Conservation (phyloP, 345 rosid species). For the Limnanthes douglasii region DNA sequence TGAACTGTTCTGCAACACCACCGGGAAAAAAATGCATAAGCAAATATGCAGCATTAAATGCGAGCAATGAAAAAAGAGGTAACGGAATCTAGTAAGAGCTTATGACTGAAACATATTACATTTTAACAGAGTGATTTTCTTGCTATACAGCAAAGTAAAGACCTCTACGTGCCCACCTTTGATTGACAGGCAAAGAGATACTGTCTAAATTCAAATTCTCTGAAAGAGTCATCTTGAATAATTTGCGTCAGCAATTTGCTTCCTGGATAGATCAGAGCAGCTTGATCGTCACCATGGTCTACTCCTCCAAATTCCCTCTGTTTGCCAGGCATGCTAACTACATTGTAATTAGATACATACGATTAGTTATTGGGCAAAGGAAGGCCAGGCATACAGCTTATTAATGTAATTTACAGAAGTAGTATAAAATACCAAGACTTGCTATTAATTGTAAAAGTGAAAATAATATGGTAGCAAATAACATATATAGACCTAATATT, state of each 20-base stretch:
- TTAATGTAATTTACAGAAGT: too few species aligned
- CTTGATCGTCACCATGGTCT: slow-evolving; percentile 83
- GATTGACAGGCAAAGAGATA: slow-evolving; percentile 91
- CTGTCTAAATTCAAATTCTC: slow-evolving; percentile 91
- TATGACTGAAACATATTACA: slow-evolving; percentile 1
- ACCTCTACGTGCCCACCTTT: slow-evolving; percentile 43
- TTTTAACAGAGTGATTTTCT: slow-evolving; percentile 9
- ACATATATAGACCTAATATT: background rate
- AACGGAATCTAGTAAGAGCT: too few species aligned
- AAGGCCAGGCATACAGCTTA: background rate
- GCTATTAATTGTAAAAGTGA: too few species aligned
- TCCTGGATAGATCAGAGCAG: slow-evolving; percentile 65
- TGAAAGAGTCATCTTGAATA: slow-evolving; percentile 85
- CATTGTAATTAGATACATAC: slow-evolving; percentile 11
- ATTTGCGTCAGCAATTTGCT: slow-evolving; percentile 58
- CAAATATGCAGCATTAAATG: too few species aligned
- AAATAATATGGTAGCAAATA: too few species aligned
- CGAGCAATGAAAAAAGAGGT: too few species aligned
- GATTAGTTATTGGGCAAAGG: slow-evolving; percentile 1
- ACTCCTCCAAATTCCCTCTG: slow-evolving; percentile 84
- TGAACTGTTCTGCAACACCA: too few species aligned
- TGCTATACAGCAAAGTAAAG: too few species aligned
- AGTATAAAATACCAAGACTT: too few species aligned
- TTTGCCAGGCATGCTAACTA: slow-evolving; percentile 63
- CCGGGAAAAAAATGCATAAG: too few species aligned